phyloP scores from a whole-genome alignment of 202 grass and related monocot species.

The Miscanthus sacchariflorus region DNA sequence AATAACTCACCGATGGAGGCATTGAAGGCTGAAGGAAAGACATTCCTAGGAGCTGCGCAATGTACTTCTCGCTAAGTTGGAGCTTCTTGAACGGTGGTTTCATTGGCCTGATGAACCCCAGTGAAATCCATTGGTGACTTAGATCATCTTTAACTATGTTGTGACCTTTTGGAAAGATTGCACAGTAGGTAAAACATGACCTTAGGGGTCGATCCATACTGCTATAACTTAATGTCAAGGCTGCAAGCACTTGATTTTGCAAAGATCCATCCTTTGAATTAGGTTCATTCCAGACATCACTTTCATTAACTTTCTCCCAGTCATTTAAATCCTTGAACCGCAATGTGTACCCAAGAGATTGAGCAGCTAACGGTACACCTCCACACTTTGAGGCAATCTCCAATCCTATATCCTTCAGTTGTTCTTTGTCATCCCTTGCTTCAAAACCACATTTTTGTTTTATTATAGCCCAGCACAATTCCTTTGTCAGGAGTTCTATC shows the following conservation, averaged over 20 bases:
- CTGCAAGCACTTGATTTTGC: background rate
- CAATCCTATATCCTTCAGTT: background rate
- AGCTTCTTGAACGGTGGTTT: background rate
- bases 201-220: background rate
- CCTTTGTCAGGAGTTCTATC: background rate
- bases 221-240: background rate
- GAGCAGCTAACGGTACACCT: constrained; percentile 1
- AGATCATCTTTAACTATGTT: background rate
- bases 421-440: background rate
- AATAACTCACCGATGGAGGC: background rate
- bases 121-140: background rate
- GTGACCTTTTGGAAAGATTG: constrained; percentile 14
- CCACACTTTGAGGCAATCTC: constrained; percentile 2
- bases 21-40: background rate
- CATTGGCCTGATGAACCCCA: background rate
- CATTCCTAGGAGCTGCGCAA: background rate
- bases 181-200: background rate
- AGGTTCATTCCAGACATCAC: background rate
- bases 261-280: background rate
- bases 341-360: constrained; percentile 1
- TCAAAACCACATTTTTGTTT: background rate
- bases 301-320: background rate
- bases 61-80: background rate
- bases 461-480: constrained; percentile 6
- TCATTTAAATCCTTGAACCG: background rate